Percentiles rank a stretch among this genome's conserved stretches.
Conservation (phyloP, 2,329 filamentous ascomycete species). For the Lachnellula willkommii region DNA sequence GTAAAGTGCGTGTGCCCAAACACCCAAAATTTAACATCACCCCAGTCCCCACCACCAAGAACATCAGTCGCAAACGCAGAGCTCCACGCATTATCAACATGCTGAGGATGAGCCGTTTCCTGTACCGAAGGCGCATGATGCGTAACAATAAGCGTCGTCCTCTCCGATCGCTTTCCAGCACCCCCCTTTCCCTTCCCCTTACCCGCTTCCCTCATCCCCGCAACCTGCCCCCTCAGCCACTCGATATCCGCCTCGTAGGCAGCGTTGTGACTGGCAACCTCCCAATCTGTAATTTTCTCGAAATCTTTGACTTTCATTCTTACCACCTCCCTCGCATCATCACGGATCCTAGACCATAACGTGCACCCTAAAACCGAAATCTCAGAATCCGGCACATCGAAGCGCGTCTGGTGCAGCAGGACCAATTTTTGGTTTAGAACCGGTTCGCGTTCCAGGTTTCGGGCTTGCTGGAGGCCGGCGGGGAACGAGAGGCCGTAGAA, state of each 20-base stretch:
- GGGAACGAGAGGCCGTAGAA: constrained; percentile 17
- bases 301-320: constrained; percentile 9
- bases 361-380: constrained; percentile 42
- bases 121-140: constrained; percentile 40
- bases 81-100: constrained; percentile 32
- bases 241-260: constrained; percentile 25
- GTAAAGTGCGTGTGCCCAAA: constrained; percentile 43
- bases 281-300: constrained; percentile 11
- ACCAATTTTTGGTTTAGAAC: constrained; percentile 28
- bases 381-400: constrained; percentile 34
- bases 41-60: constrained; percentile 19
- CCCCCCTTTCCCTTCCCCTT: background rate
- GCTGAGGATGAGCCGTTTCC: constrained; percentile 41
- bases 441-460: constrained; percentile 6
- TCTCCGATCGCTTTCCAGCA: constrained; percentile 26
- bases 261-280: constrained; percentile 7
- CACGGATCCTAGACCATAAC: constrained; percentile 44
- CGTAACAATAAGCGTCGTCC: constrained; percentile 35
- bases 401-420: constrained; percentile 37
- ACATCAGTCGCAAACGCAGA: constrained; percentile 52
- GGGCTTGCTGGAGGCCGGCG: constrained; percentile 12
- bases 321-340: constrained; percentile 27
- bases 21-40: constrained; percentile 36
- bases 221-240: constrained; percentile 37
- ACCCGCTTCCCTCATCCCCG: constrained; percentile 18